phyloP scores from a whole-genome alignment of 257 asterid species.

The Catharanthus roseus region DNA sequence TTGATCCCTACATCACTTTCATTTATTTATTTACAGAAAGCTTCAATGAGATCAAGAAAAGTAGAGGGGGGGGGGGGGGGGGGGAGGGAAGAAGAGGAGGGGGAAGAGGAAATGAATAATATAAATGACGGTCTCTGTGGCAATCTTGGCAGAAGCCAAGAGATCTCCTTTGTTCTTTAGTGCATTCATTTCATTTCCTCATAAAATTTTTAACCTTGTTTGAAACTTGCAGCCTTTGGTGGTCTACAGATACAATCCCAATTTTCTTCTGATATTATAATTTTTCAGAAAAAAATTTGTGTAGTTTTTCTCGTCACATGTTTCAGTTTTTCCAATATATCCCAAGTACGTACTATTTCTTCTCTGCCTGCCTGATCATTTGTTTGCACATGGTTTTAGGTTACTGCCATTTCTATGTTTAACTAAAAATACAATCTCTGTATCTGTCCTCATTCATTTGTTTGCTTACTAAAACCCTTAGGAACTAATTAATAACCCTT shows the following conservation, averaged over 20 bases:
- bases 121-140: slow-evolving; percentile 8
- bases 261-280: not conserved
- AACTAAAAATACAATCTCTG: not conserved
- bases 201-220: not conserved
- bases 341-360: slow-evolving; percentile 5
- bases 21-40: slow-evolving; percentile 3
- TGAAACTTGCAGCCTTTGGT: not conserved
- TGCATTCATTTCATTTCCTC: not conserved
- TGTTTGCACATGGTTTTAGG: not conserved
- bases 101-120: not conserved
- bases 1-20: slow-evolving; percentile 29
- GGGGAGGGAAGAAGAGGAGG: not conserved
- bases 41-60: not conserved
- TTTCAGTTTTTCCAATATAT: not conserved
- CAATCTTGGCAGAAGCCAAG: slow-evolving; percentile 14
- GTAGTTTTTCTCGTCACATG: not conserved
- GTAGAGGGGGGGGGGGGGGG: not conserved
- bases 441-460: not conserved
- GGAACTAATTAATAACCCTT: not conserved
- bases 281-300: not conserved
- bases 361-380: not conserved
- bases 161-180: slow-evolving; percentile 15
- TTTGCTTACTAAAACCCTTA: not conserved
- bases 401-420: not conserved
- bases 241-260: not conserved